A percentile compares a stretch with the other conserved stretches of the same genome.
Conservation (phyloP, 2,329 filamentous ascomycete species). For the Pyricularia pennisetigena region DNA sequence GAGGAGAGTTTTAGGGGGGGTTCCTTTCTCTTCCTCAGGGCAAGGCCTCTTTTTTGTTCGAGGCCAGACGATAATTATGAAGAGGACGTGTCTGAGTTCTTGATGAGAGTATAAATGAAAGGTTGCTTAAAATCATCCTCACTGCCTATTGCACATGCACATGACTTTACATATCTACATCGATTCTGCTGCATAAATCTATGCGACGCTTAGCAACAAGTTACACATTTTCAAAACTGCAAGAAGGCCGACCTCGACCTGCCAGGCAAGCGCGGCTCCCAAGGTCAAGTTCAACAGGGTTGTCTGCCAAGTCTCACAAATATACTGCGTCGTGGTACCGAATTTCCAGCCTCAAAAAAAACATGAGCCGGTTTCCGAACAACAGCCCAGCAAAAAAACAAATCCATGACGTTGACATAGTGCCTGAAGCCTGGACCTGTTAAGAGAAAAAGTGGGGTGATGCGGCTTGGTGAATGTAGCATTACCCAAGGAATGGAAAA, state of each 20-base stretch:
- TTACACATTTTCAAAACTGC: too few species aligned
- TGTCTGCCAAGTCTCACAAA: too few species aligned
- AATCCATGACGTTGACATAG: background rate
- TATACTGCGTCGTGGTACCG: background rate
- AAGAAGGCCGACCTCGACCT: too few species aligned
- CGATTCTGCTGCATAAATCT: too few species aligned
- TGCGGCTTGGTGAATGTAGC: background rate
- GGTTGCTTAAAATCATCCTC: background rate
- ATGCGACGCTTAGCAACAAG: too few species aligned
- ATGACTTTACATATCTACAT: background rate
- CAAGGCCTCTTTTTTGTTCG: background rate
- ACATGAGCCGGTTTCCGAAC: background rate
- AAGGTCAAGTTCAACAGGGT: too few species aligned
- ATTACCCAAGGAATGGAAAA: too few species aligned
- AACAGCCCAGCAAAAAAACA: background rate
- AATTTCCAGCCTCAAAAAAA: background rate
- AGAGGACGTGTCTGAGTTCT: background rate
- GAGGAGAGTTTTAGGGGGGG: too few species aligned
- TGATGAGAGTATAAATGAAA: background rate
- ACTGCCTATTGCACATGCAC: background rate
- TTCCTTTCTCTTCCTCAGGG: too few species aligned
- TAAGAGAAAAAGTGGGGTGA: background rate
- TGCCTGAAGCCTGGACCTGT: background rate
- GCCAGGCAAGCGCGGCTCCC: too few species aligned
- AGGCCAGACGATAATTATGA: background rate